A percentile compares a stretch with the other conserved stretches of the same genome.
Evolutionary conservation across 2,329 filamentous ascomycete species (phyloP).

Genomic region (Elsinoe fawcettii): DNA sequence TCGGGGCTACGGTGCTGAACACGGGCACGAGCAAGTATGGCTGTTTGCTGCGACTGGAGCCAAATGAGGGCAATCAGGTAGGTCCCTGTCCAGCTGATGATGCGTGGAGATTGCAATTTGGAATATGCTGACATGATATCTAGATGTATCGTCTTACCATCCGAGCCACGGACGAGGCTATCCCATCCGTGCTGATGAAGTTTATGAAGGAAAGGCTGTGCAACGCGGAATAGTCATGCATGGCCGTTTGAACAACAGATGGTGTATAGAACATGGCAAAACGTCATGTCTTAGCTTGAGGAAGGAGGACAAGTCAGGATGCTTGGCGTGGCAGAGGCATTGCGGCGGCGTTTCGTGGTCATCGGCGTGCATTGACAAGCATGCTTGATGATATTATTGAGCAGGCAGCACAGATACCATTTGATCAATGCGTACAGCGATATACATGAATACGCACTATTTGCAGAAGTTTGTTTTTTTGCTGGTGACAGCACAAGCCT

Average conservation of each 20-base stretch:
- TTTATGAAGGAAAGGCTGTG: conserved; percentile 79
- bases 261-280: neutral
- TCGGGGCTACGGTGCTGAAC: conserved; percentile 80
- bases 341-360: conserved; percentile 2
- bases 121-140: conserved; percentile 18
- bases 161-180: conserved; percentile 82
- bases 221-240: conserved; percentile 26
- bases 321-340: conserved; percentile 2
- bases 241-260: neutral
- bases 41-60: conserved; percentile 86
- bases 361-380: neutral
- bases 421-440: conserved; percentile 9
- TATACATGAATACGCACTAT: neutral
- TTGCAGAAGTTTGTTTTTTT: neutral
- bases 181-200: conserved; percentile 72
- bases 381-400: conserved; percentile 1
- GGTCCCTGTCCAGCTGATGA: conserved; percentile 30
- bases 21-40: conserved; percentile 80
- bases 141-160: conserved; percentile 96
- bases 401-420: conserved; percentile 13
- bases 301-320: neutral
- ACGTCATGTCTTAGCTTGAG: conserved; percentile 11
- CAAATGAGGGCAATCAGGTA: conserved; percentile 87
- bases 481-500: neutral
- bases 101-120: neutral